These are phyloP conservation scores for Hibiscus trionum DNA, from an alignment of 345 rosid genomes.

Conservation along the genomic window DNA sequence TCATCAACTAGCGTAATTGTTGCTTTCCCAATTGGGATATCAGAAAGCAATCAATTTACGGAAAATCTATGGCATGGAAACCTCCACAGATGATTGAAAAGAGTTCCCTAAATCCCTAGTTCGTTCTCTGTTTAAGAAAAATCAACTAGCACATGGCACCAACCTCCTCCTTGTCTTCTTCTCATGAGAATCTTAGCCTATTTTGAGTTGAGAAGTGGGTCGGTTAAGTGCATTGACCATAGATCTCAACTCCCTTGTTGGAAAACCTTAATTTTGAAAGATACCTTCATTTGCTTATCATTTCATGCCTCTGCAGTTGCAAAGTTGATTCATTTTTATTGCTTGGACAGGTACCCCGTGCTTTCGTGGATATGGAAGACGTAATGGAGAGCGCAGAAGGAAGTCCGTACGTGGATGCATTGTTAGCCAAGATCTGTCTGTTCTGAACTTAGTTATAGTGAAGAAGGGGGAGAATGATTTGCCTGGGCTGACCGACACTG, in stretches of 20 bases:
- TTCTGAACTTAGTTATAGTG: slow-evolving; percentile 66
- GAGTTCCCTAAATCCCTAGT: too few species aligned
- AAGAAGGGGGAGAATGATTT: slow-evolving; percentile 72
- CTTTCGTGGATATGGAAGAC: slow-evolving; percentile 68
- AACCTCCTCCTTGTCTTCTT: background rate
- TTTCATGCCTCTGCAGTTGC: too few species aligned
- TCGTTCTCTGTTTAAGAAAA: too few species aligned
- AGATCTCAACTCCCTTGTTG: background rate
- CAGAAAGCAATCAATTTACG: too few species aligned
- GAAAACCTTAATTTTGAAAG: too few species aligned
- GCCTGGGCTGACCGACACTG: slow-evolving; percentile 65
- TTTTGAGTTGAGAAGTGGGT: background rate
- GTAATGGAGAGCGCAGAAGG: slow-evolving; percentile 66
- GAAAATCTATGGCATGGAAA: too few species aligned
- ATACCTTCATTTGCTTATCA: background rate
- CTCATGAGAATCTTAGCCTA: background rate
- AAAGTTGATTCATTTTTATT: background rate
- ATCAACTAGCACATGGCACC: background rate
- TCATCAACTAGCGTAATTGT: too few species aligned
- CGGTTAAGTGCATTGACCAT: background rate
- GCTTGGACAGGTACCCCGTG: slow-evolving; percentile 56
- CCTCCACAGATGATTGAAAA: too few species aligned
- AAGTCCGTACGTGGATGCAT: slow-evolving; percentile 85
- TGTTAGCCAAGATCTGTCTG: slow-evolving; percentile 74
- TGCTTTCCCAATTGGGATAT: too few species aligned